A percentile compares a stretch with the other conserved stretches of the same genome.
Conservation (phyloP, 1,284 basidiomycete genomes). For the Malassezia psittaci region DNA sequence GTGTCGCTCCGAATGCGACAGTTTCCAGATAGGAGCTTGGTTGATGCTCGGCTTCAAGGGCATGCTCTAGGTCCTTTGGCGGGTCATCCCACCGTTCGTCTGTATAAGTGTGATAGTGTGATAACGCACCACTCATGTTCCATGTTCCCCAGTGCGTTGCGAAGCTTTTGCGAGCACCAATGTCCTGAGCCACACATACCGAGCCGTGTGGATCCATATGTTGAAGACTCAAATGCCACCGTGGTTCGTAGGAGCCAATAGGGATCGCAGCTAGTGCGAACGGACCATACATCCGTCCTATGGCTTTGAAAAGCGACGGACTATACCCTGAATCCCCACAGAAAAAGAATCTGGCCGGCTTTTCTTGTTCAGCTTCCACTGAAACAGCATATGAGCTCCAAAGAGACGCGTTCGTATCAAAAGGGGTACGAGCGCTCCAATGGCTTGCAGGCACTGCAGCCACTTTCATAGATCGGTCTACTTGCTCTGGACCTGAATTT, state of each 20-base stretch:
- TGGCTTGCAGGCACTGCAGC: slow-evolving; percentile 45
- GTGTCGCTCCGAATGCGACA: slow-evolving; percentile 29
- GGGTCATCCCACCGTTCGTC: slow-evolving; percentile 37
- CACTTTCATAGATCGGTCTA: slow-evolving; percentile 16
- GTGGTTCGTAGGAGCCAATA: slow-evolving; percentile 48
- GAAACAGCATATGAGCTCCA: slow-evolving; percentile 43
- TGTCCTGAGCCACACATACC: slow-evolving; percentile 27
- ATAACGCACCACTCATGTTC: slow-evolving; percentile 47
- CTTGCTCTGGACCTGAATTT: not conserved
- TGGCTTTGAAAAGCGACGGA: slow-evolving; percentile 48
- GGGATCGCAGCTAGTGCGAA: slow-evolving; percentile 51
- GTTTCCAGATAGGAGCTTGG: slow-evolving; percentile 17
- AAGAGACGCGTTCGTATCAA: slow-evolving; percentile 51
- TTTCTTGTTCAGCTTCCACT: slow-evolving; percentile 1
- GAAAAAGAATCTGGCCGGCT: slow-evolving; percentile 39
- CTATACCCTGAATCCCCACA: slow-evolving; percentile 50
- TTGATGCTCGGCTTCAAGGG: slow-evolving; percentile 15
- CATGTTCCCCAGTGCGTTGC: slow-evolving; percentile 53
- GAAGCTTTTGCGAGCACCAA: slow-evolving; percentile 28
- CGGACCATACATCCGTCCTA: slow-evolving; percentile 50
- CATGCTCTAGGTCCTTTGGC: slow-evolving; percentile 20
- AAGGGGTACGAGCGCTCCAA: slow-evolving; percentile 51
- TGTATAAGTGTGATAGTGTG: slow-evolving; percentile 22
- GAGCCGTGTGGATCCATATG: slow-evolving; percentile 33
- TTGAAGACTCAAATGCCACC: slow-evolving; percentile 36